These are phyloP conservation scores for Candida arabinofermentans DNA, from an alignment of 805 yeast species.

Conservation along the genomic window DNA sequence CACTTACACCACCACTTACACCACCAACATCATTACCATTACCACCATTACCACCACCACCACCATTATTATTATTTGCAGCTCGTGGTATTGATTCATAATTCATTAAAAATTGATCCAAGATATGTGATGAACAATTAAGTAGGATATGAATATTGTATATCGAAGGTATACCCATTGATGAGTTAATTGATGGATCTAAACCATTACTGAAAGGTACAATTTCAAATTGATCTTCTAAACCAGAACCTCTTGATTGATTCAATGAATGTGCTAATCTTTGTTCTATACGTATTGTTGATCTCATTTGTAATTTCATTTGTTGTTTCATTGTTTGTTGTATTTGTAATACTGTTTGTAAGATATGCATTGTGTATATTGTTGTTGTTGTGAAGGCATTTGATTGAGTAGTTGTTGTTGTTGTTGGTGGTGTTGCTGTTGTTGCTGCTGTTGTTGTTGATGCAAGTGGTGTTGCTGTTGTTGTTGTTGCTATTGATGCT, in stretches of 20 bases:
- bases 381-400: constrained; percentile 12
- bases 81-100: constrained; percentile 17
- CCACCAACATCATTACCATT: background rate
- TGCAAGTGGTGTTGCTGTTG: constrained; percentile 2
- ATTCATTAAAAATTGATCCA: constrained; percentile 18
- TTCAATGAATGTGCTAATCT: constrained; percentile 23
- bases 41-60: background rate
- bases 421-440: constrained; percentile 1
- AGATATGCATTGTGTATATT: constrained; percentile 11
- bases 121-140: constrained; percentile 14
- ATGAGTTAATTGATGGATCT: constrained; percentile 21
- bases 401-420: constrained; percentile 5
- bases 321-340: constrained; percentile 19
- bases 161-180: constrained; percentile 22
- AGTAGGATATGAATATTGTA: constrained; percentile 23
- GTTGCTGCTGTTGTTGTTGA: constrained; percentile 2
- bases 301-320: constrained; percentile 17
- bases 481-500: constrained; percentile 6
- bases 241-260: constrained; percentile 27
- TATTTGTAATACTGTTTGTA: constrained; percentile 16
- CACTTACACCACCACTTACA: background rate
- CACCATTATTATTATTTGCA: background rate
- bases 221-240: constrained; percentile 27
- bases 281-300: constrained; percentile 25
- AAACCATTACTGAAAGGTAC: constrained; percentile 25